Evolutionary conservation across 805 yeast species (phyloP).

Genomic region (Saccharomycopsis oosterbeekiorum): DNA sequence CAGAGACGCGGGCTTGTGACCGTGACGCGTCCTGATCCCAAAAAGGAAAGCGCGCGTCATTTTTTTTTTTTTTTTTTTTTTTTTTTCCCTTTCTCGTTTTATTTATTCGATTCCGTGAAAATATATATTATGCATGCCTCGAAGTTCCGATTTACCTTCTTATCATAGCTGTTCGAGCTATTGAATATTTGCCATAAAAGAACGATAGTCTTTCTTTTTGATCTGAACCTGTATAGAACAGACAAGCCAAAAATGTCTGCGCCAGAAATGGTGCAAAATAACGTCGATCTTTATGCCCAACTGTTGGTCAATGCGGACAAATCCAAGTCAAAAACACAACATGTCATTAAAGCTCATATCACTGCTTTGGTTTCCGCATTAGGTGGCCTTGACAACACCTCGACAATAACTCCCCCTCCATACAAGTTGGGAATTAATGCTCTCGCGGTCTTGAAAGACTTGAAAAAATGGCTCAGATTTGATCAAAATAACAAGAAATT

Average conservation of each 20-base stretch:
- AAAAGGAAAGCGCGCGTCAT: background rate
- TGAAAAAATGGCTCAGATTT: slow-evolving; percentile 78
- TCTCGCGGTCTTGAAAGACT: slow-evolving; percentile 72
- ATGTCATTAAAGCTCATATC: slow-evolving; percentile 56
- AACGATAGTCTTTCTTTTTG: background rate
- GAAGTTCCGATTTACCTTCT: too few species aligned
- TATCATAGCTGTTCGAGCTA: too few species aligned
- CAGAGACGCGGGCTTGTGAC: too few species aligned
- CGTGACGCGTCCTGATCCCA: background rate
- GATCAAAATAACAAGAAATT: slow-evolving; percentile 63
- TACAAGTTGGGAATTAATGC: slow-evolving; percentile 87
- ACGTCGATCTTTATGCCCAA: background rate
- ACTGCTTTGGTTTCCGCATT: slow-evolving; percentile 76
- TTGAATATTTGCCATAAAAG: too few species aligned
- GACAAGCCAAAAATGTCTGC: background rate
- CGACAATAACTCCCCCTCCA: slow-evolving; percentile 35
- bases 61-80: background rate
- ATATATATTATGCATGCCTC: too few species aligned
- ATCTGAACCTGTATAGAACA: background rate
- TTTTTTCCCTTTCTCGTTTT: background rate
- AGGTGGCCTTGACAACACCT: slow-evolving; percentile 76
- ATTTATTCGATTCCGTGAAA: too few species aligned
- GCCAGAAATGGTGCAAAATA: background rate
- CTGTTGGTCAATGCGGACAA: slow-evolving; percentile 4
- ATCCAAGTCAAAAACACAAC: slow-evolving; percentile 28